Evolutionary conservation across 2,329 filamentous ascomycete genomes (phyloP), one percentile per base, ranked within the genome.

Genomic region (Botrytis tulipae): DNA sequence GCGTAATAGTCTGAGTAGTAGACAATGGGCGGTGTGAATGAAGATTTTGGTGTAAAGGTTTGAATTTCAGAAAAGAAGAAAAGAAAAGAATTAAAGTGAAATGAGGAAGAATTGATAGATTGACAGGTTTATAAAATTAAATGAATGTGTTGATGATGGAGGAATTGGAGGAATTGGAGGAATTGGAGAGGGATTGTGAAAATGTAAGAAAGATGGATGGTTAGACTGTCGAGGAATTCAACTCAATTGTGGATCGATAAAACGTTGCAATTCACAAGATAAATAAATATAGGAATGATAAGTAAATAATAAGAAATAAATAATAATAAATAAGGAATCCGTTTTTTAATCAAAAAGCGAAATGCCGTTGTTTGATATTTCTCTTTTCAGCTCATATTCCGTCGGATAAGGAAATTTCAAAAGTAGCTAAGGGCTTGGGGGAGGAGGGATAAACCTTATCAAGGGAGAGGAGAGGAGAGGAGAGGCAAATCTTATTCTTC

Each of bases 1-100:
- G 25, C 32, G 59, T n/a, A n/a, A n/a, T 48, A 22, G 35, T 61
- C 46, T 35, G 32, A 16, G 46, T 9, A 66, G n/a, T 9, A 66
- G n/a, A 40, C 32, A 54, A 67, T 40, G 32, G 46, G 65, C 65
- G 65, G 65, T 67, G 65, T 54, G 65, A 67, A 54, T 37, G 20
- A 16, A 32, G 42, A 22, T n/a, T 51, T 51, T 32, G 12, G 29
- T n/a, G 32, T 37, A 14, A 10, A n/a, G 29, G 12, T 16, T 66
- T 20, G n/a, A 7, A 66, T 9, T 12, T 29, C 25, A 29, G 40
- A 25, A 63, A n/a, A 42, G 25, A 62, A 51, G 14, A 44, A 37
- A 32, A 35, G 63, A 20, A 44, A 65, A 22, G 44, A 22, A 46
- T 46, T 46, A 46, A 22, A 22, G 8, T 8, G 44, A 46, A 29